These are phyloP conservation scores for Phytophthora melonis DNA, from an alignment of 352 stramenopile genomes.

Conservation along the genomic window DNA sequence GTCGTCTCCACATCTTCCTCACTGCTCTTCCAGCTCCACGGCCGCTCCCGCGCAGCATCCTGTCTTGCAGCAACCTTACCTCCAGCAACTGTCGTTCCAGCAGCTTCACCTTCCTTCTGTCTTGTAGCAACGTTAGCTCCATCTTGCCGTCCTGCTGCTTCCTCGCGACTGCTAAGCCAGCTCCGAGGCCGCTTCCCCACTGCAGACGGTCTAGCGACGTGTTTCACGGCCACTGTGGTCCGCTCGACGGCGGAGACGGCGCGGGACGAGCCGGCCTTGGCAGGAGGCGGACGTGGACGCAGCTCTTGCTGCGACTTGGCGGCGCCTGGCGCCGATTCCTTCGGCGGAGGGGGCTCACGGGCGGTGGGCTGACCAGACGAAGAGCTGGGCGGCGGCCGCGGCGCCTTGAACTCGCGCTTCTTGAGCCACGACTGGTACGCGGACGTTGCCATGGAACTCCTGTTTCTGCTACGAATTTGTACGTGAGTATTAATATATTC, in stretches of 20 bases:
- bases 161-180: background rate
- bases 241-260: constrained; percentile 6
- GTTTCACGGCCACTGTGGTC: constrained; percentile 19
- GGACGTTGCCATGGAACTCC: constrained; percentile 13
- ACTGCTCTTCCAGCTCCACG: background rate
- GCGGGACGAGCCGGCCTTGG: background rate
- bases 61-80: constrained; percentile 1
- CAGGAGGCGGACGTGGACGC: background rate
- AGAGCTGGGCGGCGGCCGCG: background rate
- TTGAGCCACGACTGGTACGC: constrained; percentile 51
- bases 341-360: background rate
- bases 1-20: background rate
- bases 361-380: too few species aligned
- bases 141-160: background rate
- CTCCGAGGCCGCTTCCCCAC: constrained; percentile 6
- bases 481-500: background rate
- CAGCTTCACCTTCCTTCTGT: background rate
- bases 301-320: background rate
- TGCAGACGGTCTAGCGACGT: background rate
- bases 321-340: background rate
- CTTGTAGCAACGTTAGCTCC: constrained; percentile 12
- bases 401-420: constrained; percentile 44
- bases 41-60: background rate
- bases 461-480: too few species aligned
- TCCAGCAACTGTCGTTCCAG: background rate